Base-by-base conservation (phyloP, 306 rosid genomes). In the Cucurbita ficifolia region DNA sequence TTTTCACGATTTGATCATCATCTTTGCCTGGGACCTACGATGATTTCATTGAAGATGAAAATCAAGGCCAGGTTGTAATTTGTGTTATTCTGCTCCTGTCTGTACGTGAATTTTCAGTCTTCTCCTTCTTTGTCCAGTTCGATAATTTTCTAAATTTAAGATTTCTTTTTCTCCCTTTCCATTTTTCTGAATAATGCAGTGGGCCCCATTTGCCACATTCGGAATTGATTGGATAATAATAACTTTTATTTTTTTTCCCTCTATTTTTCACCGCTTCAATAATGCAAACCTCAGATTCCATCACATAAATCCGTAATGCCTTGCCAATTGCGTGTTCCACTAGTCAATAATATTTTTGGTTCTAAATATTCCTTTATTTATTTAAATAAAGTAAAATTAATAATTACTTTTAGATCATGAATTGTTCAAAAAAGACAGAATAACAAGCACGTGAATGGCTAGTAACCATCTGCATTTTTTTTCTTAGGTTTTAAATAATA, bases 31-130 rank as follows among this genome's bases (percentile, higher is more conserved):
- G 69, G 69, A 17, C 49, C 29, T 16, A 9, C 49, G 69, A 7
- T 62, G 69, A 62, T 62, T 62, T 64, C 36, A 42, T 40, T 39
- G 71, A 64, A 64, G 71, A 64, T 64, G 36, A 64, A 40, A 64
- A 64, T 64, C 71, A 64, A 52, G 71, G 51, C 71, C 52, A 40
- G 71, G 52, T 64, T 64, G 71, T 40, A 64, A 64, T 64, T 64
- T 64, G 19, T 42, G 51, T 19, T 64, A 40, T 64, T 42, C 71
- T 64, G 50, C 71, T 64, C 52, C 71, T 19, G 52, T 64, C 52
- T 64, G 70, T 10, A 40, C 71, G 71, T 64, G 71, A 64, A 64
- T 40, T 42, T 18, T 39, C 9, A n/a, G 14, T 46, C 12, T 46
- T 46, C 5, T 14, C 12, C 33, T 10, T 64, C 24, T 61, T 63